Evolutionary conservation across 2,329 filamentous ascomycete species (phyloP).

Genomic region (Orbilia ellipsospora): DNA sequence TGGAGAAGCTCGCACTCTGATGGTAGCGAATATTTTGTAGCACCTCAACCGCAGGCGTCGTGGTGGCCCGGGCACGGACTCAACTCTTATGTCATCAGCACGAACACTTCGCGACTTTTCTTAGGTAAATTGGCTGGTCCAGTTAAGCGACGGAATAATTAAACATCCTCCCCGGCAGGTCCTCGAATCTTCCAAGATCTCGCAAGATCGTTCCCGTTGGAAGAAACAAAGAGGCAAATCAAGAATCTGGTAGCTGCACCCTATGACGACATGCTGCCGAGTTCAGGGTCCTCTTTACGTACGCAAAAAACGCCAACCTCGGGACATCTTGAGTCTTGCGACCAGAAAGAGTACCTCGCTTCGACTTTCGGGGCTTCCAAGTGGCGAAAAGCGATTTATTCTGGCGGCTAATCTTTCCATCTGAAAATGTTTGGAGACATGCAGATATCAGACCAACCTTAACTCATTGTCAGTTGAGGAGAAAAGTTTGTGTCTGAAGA

Average conservation of each 20-base stretch:
- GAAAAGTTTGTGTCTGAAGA: too few relatives aligned
- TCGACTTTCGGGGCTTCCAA: constrained; percentile 11
- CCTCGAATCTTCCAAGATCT: not conserved
- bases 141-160: not conserved
- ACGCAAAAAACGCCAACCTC: not conserved
- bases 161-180: not conserved
- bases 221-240: not conserved
- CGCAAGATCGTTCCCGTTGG: constrained; percentile 2
- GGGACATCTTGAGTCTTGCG: not conserved
- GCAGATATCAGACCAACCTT: not conserved
- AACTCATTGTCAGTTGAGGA: not conserved
- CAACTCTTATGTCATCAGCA: too few relatives aligned
- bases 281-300: constrained; percentile 5
- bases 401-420: not conserved
- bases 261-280: constrained; percentile 4
- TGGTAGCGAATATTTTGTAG: too few relatives aligned
- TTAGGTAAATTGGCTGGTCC: too few relatives aligned
- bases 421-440: not conserved
- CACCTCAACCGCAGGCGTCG: too few relatives aligned
- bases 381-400: not conserved
- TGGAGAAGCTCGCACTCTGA: too few relatives aligned
- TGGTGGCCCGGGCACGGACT: too few relatives aligned
- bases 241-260: not conserved
- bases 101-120: too few relatives aligned
- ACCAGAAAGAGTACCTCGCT: constrained; percentile 17